A percentile compares a stretch with the other conserved stretches of the same genome.
phyloP scores from a whole-genome alignment of 352 stramenopile genomes.

The Phytophthora kernoviae region DNA sequence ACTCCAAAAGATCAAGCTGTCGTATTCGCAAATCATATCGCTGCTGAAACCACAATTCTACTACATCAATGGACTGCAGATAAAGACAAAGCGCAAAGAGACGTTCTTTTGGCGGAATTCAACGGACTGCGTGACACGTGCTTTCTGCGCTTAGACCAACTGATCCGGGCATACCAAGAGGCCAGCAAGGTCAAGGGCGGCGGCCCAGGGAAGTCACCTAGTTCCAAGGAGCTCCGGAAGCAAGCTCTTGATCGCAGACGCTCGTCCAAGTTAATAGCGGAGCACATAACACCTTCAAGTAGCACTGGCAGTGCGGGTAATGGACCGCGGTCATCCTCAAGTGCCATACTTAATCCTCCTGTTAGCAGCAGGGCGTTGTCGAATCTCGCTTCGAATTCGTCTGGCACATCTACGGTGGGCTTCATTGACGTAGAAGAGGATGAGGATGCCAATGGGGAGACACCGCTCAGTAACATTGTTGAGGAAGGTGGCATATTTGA shows the following conservation, averaged over 20 bases:
- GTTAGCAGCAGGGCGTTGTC: slow-evolving; percentile 2
- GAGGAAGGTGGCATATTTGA: slow-evolving; percentile 23
- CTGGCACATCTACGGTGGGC: slow-evolving; percentile 40
- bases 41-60: slow-evolving; percentile 86
- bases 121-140: slow-evolving; percentile 76
- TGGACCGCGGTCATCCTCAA: slow-evolving; percentile 14
- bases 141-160: slow-evolving; percentile 72
- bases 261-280: slow-evolving; percentile 54
- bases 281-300: slow-evolving; percentile 31
- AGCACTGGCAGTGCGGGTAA: slow-evolving; percentile 7
- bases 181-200: slow-evolving; percentile 29
- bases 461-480: slow-evolving; percentile 31
- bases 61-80: slow-evolving; percentile 82
- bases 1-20: slow-evolving; percentile 55
- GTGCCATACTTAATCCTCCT: background rate
- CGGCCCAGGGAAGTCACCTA: slow-evolving; percentile 32
- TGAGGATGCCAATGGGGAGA: slow-evolving; percentile 19
- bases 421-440: slow-evolving; percentile 55
- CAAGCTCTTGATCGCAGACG: slow-evolving; percentile 61
- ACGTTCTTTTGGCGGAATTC: slow-evolving; percentile 84
- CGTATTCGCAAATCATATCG: slow-evolving; percentile 62
- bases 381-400: slow-evolving; percentile 26
- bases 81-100: slow-evolving; percentile 68
- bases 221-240: slow-evolving; percentile 49
- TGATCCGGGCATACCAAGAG: slow-evolving; percentile 69